phyloP scores from a whole-genome alignment of 441 rosid species.

The Erodium texanum region DNA sequence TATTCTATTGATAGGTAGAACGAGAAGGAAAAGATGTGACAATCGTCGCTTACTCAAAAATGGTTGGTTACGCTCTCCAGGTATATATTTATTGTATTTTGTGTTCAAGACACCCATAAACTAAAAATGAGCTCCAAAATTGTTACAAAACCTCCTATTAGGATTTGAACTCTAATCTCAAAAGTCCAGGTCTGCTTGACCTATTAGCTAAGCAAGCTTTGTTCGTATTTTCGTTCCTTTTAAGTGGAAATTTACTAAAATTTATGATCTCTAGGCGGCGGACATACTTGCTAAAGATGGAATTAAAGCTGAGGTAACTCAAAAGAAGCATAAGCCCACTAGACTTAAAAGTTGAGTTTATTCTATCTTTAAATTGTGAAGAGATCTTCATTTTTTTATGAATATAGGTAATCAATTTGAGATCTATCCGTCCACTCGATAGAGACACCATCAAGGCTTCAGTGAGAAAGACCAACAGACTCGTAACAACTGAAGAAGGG shows the following conservation, averaged over 20 bases:
- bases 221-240: no score
- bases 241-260: no score
- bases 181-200: no score
- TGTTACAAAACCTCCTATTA: no score
- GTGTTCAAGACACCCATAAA: no score
- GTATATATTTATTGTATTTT: slow-evolving; percentile 26
- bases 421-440: slow-evolving; percentile 88
- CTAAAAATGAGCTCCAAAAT: neutral
- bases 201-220: no score
- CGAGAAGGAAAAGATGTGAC: slow-evolving; percentile 94
- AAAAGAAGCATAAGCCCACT: neutral
- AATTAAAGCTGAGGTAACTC: slow-evolving; percentile 74
- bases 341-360: no score
- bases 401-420: slow-evolving; percentile 69
- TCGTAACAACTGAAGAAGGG: slow-evolving; percentile 91
- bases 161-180: no score
- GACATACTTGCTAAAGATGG: slow-evolving; percentile 87
- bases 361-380: no score
- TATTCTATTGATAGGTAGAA: slow-evolving; percentile 48
- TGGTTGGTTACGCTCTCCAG: slow-evolving; percentile 82
- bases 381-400: neutral
- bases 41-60: slow-evolving; percentile 70
- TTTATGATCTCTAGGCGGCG: slow-evolving; percentile 53
- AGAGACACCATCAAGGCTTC: slow-evolving; percentile 77
- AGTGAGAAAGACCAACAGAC: slow-evolving; percentile 85